These are phyloP conservation scores for Mucor ambiguus DNA, from an alignment of 371 early-diverging fungal species.

Conservation along the genomic window DNA sequence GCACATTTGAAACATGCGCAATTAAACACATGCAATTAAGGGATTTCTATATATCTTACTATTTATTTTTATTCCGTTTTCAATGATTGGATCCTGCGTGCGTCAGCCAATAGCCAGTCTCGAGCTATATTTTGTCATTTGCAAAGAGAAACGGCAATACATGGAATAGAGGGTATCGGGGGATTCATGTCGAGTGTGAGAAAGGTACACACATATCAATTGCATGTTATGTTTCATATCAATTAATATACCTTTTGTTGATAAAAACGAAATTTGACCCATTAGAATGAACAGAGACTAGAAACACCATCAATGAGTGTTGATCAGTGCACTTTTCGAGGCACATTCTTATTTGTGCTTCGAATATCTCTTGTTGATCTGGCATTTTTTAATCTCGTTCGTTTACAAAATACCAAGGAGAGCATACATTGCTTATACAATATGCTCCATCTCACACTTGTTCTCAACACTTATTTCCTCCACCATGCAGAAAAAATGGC, in stretches of 20 bases:
- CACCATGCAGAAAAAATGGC: not conserved
- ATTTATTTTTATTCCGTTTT: not conserved
- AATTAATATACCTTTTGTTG: not conserved
- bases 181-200: not conserved
- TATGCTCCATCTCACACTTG: too few relatives aligned
- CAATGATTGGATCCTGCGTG: not conserved
- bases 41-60: not conserved
- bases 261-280: constrained; percentile 4
- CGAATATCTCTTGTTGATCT: not conserved
- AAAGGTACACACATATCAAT: not conserved
- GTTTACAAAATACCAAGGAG: not conserved
- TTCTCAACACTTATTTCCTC: not conserved
- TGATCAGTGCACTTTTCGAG: not conserved
- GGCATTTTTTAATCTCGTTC: not conserved
- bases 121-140: not conserved
- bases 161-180: not conserved
- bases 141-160: not conserved
- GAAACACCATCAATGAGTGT: not conserved
- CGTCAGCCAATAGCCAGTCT: not conserved
- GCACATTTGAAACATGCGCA: not conserved
- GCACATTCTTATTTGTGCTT: not conserved
- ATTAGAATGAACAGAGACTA: not conserved
- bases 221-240: not conserved
- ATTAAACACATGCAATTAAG: not conserved
- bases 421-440: not conserved